Conservation (phyloP, 148 eudicot genomes). For the Chenopodium album region DNA sequence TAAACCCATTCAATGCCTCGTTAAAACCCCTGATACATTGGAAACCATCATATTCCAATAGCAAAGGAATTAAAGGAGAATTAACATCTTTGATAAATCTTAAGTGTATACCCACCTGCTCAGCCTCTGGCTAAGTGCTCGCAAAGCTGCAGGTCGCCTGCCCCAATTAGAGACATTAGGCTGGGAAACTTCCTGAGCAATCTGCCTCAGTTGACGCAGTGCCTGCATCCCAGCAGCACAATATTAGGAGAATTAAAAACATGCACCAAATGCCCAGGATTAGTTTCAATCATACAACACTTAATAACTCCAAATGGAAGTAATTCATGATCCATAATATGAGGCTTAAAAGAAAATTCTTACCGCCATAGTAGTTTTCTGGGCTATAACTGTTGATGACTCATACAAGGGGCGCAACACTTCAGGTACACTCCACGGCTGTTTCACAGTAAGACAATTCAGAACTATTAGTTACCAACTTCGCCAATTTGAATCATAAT, state of each 20-base stretch:
- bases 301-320: neutral
- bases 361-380: conserved; percentile 80
- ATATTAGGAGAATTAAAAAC: neutral
- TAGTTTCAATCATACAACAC: neutral
- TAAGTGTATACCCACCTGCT: conserved; percentile 45
- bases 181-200: conserved; percentile 73
- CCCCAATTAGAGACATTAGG: conserved; percentile 63
- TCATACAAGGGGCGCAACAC: conserved; percentile 79
- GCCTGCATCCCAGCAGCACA: conserved; percentile 42
- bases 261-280: neutral
- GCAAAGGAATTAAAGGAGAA: neutral
- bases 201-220: conserved; percentile 74
- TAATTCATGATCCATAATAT: neutral
- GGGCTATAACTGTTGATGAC: conserved; percentile 76
- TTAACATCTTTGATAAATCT: neutral
- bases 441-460: conserved; percentile 9
- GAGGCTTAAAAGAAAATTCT: neutral
- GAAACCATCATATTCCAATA: conserved; percentile 8
- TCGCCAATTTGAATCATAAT: neutral
- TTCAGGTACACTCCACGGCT: conserved; percentile 89
- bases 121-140: conserved; percentile 77
- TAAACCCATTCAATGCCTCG: conserved; percentile 78
- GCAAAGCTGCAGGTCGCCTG: conserved; percentile 73
- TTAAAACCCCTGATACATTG: conserved; percentile 60
- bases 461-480: conserved; percentile 15